Conservation (phyloP, 2,329 filamentous ascomycete species). For the Pseudogymnoascus sp. region DNA sequence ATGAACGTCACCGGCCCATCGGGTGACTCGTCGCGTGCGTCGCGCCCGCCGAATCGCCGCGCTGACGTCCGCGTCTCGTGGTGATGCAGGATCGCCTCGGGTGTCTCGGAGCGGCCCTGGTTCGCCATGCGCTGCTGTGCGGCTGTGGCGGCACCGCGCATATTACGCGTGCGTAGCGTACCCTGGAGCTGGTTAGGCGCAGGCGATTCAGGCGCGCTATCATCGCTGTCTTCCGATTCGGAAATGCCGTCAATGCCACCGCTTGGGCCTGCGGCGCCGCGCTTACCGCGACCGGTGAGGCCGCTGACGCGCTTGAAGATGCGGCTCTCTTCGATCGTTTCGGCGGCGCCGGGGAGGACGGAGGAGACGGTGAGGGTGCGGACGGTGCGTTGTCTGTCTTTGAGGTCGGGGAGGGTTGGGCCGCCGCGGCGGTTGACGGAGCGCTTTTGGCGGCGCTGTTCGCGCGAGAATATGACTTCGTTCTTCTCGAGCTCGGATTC, state of each 20-base stretch:
- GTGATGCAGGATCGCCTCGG: constrained; percentile 65
- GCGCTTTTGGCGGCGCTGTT: constrained; percentile 89
- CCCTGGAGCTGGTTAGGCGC: constrained; percentile 65
- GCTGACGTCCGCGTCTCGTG: constrained; percentile 65
- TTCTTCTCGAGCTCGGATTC: constrained; percentile 84
- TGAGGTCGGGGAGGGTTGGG: constrained; percentile 88
- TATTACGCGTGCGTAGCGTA: constrained; percentile 77
- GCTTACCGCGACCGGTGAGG: constrained; percentile 46
- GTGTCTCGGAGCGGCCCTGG: constrained; percentile 77
- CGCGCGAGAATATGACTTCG: constrained; percentile 85
- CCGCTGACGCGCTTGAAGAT: constrained; percentile 73
- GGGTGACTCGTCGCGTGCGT: constrained; percentile 69
- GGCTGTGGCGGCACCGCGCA: constrained; percentile 79
- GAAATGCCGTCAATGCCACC: constrained; percentile 63
- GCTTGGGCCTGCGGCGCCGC: constrained; percentile 46
- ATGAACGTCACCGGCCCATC: constrained; percentile 60
- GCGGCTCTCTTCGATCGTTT: constrained; percentile 72
- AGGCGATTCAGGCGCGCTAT: constrained; percentile 80
- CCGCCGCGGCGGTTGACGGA: constrained; percentile 91
- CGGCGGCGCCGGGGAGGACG: constrained; percentile 79
- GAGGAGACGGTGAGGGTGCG: constrained; percentile 87
- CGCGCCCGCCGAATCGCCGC: constrained; percentile 45
- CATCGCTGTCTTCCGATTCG: constrained; percentile 87
- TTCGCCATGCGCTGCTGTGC: constrained; percentile 84
- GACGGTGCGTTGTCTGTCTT: constrained; percentile 87